Conservation (phyloP, 1,139 yeast genomes). For the Protomyces macrosporus region DNA sequence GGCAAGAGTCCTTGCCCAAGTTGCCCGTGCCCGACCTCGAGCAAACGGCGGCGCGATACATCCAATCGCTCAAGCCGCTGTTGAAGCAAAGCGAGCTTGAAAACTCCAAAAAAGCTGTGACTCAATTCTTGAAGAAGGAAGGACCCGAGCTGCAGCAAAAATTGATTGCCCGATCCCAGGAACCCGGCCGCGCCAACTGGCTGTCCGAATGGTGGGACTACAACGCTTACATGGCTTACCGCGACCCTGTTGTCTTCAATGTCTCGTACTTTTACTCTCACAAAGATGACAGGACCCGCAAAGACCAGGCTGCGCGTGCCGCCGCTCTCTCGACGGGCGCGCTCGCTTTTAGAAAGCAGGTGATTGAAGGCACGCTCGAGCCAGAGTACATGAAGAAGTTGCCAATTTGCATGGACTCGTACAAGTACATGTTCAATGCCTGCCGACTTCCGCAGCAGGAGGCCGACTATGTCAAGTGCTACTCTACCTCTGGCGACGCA, state of each 20-base stretch:
- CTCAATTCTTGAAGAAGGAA: constrained; percentile 59
- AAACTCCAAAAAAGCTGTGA: constrained; percentile 55
- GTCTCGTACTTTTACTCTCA: constrained; percentile 88
- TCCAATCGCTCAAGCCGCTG: constrained; percentile 68
- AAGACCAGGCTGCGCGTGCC: constrained; percentile 74
- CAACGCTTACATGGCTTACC: constrained; percentile 81
- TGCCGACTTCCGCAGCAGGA: constrained; percentile 67
- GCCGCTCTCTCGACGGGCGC: constrained; percentile 49
- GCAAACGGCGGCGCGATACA: constrained; percentile 64
- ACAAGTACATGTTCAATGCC: constrained; percentile 85
- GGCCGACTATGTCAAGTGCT: constrained; percentile 49
- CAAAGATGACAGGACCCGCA: constrained; percentile 53
- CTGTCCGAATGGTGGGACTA: constrained; percentile 90
- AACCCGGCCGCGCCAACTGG: constrained; percentile 70
- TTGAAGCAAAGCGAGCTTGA: constrained; percentile 53
- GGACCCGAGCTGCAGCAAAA: constrained; percentile 68
- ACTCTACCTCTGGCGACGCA: constrained; percentile 47
- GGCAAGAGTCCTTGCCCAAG: constrained; percentile 69
- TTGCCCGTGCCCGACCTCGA: constrained; percentile 82
- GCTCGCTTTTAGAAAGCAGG: constrained; percentile 40
- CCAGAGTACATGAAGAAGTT: constrained; percentile 76
- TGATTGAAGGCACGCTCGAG: constrained; percentile 43
- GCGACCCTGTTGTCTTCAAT: constrained; percentile 90
- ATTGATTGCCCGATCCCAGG: constrained; percentile 54
- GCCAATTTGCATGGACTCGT: constrained; percentile 92